Base-by-base conservation (phyloP, 2,329 filamentous ascomycete genomes). In the Teratosphaeria destructans region DNA sequence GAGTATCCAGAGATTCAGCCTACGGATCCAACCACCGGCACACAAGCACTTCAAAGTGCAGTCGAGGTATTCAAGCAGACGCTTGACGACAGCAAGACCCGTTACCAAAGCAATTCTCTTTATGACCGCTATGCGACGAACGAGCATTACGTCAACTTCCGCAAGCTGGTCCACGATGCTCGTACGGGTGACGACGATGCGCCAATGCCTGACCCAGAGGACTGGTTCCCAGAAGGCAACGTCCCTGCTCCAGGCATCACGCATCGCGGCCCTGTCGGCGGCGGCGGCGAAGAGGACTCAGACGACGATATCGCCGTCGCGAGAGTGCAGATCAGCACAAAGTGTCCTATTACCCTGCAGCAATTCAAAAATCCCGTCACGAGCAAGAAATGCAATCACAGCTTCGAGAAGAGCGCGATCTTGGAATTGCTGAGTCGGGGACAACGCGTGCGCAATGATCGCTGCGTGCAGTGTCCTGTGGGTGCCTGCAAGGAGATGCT, bases 221-320 rank as follows among this genome's bases (percentile, higher is more conserved):
- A 82, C 11, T 89, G 86, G 86, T 88, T 89, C 68, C 68, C 74
- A 3, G 77, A 79, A 12, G 75, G 77, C 64, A 77, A 78, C 39
- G 68, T 69, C 10, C 75, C 76, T 16, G 70, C 73, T 2, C 74
- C 75, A 19, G 76, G 77, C 11, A 68, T 75, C 29, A 77, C 76
- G 2, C 65, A 67, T 43, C 54, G 59, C 27, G 66, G 61, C 16
- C 65, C 54, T 4, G 14, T 37, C n/a, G 73, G 70, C 59, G 70
- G 68, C 3, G 74, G 70, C 59, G 70, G 68, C 3, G 74, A 66
- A 0, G 74, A 66, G 0, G 83, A 82, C 5, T 79, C 80, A 16
- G 85, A 87, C 58, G 85, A 88, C 23, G 88, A 92, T 52, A 77
- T 92, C 27, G 81, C 86, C 1, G 81, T 92, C 34, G 80, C 82